Evolutionary conservation across 2,329 filamentous ascomycete genomes (phyloP), one percentile per base, ranked within the genome.

Genomic region (Dothideomycetes sp.): DNA sequence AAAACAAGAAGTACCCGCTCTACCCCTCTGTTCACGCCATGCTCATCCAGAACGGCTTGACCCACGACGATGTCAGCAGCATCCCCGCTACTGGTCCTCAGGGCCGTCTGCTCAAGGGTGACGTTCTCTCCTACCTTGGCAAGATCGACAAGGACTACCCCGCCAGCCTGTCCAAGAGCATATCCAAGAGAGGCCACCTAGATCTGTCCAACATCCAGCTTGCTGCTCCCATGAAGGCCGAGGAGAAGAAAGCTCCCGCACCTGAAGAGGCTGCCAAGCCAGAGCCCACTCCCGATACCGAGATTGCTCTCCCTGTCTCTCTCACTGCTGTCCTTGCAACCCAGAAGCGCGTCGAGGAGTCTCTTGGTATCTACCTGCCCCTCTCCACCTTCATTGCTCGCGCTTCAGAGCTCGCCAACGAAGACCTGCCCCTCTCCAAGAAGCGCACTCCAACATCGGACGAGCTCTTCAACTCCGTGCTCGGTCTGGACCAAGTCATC

Each of bases 191-290:
- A 36, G 68, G 75, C 31, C 86, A 93, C 60, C 77, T 98, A 38
- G 89, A 98, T 59, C 77, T 98, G 17, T 91, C 83, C 68, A 94
- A 96, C 68, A 89, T 96, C 68, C 93, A 94, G 69, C 66, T 89
- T 43, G 81, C 80, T 35, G 52, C 61, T 17, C 59, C 64, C 38
- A 58, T 59, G 47, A 62, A 63, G 49, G 60, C 62, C 43, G 60
- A 67, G 40, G 48, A 59, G 7, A 67, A 69, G 55, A 70, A 72
- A 57, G 53, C 63, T 38, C 57, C 63, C 38, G 56, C 61, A 29
- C 57, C 59, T 16, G 56, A 62, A 19, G 53, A 64, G 5, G n/a
- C n/a, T n/a, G n/a, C n/a, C n/a, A 54, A 56, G 11, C 58, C 65
- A 31, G 58, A 62, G 19, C 59, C 68, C 11, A 56, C 70, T 9